phyloP scores from a whole-genome alignment of 129 eudicot genomes.

The Escallonia rubra region DNA sequence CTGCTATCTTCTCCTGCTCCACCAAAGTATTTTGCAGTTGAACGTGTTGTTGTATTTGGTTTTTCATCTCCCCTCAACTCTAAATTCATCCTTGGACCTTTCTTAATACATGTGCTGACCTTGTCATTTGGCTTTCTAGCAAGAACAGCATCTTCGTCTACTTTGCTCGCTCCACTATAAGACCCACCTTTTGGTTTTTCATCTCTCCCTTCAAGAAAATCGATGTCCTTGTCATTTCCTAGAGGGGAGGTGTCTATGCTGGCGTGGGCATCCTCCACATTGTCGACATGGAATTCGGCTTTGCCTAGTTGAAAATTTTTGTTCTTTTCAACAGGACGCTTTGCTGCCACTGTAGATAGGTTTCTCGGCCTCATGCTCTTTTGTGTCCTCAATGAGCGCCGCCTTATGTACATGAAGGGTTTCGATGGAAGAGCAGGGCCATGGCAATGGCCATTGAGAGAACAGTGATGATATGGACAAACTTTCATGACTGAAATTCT shows the following conservation, averaged over 20 bases:
- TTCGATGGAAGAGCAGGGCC: slow-evolving; percentile 37
- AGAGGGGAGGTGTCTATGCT: not conserved
- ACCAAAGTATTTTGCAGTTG: slow-evolving; percentile 6
- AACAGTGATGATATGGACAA: slow-evolving; percentile 86
- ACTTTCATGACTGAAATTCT: slow-evolving; percentile 40
- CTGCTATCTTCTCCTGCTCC: slow-evolving; percentile 5
- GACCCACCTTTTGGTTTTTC: slow-evolving; percentile 24
- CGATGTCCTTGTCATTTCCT: not conserved
- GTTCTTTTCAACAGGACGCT: slow-evolving; percentile 22
- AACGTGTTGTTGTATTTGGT: slow-evolving; percentile 1
- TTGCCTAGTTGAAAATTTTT: slow-evolving; percentile 16
- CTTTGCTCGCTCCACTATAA: slow-evolving; percentile 11
- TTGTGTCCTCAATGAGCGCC: slow-evolving; percentile 29
- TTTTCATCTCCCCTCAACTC: slow-evolving; percentile 4
- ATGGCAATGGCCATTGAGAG: slow-evolving; percentile 68
- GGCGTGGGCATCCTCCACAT: not conserved
- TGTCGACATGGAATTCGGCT: not conserved
- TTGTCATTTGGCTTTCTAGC: slow-evolving; percentile 18
- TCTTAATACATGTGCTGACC: slow-evolving; percentile 8
- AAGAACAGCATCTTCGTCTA: slow-evolving; percentile 24
- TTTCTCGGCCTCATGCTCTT: slow-evolving; percentile 25
- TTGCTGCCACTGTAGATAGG: slow-evolving; percentile 9
- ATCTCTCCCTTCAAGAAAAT: slow-evolving; percentile 28
- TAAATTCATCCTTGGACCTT: not conserved
- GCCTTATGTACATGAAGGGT: slow-evolving; percentile 36